Conservation (phyloP, 139 green algal species). For the Spirogloea muscicola region DNA sequence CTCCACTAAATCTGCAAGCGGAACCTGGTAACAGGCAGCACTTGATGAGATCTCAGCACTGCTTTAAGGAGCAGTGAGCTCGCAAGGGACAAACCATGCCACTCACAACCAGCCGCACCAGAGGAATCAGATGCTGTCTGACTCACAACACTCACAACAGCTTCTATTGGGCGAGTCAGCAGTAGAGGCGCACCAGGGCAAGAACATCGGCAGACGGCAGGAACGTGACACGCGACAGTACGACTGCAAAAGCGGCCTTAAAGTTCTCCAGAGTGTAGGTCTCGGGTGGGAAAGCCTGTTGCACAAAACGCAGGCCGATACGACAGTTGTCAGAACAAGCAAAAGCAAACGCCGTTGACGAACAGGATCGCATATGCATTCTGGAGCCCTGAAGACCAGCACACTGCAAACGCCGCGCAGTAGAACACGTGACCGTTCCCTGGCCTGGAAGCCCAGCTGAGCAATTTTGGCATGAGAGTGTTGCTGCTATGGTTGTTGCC, state of each 20-base stretch:
- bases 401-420: background rate
- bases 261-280: conserved; percentile 58
- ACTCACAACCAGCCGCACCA: too few relatives aligned
- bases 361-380: too few relatives aligned
- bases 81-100: too few relatives aligned
- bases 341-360: too few relatives aligned
- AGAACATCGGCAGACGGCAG: conserved; percentile 81
- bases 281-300: conserved; percentile 45
- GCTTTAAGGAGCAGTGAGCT: background rate
- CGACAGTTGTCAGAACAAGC: background rate
- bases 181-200: conserved; percentile 77
- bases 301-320: background rate
- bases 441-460: too few relatives aligned
- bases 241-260: conserved; percentile 70
- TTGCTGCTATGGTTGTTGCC: too few relatives aligned
- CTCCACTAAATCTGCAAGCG: conserved; percentile 11
- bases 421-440: too few relatives aligned
- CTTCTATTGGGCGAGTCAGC: too few relatives aligned
- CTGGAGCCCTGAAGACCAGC: background rate
- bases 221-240: conserved; percentile 72
- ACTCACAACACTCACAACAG: too few relatives aligned
- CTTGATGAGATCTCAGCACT: background rate
- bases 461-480: too few relatives aligned
- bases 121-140: too few relatives aligned
- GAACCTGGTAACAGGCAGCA: background rate